Percentiles rank a stretch among this genome's conserved stretches.
Evolutionary conservation across 441 rosid genomes (phyloP).

Genomic region (Brassica hybrid): DNA sequence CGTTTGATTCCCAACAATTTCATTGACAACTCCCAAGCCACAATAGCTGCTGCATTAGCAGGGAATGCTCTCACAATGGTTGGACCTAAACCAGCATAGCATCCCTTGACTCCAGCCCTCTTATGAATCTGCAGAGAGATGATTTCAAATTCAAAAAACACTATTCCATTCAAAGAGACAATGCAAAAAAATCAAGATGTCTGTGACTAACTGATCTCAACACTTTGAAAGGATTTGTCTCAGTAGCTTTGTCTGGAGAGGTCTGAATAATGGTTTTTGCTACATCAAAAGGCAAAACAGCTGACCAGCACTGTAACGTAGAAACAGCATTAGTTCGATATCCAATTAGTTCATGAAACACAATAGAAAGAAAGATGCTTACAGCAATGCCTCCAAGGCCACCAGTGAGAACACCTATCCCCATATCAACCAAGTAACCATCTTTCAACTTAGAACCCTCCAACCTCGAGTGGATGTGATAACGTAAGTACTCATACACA

Average conservation of each 20-base stretch:
- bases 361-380: slow-evolving; percentile 38
- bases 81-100: slow-evolving; percentile 86
- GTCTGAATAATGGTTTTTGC: slow-evolving; percentile 95
- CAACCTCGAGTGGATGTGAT: slow-evolving; percentile 64
- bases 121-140: slow-evolving; percentile 74
- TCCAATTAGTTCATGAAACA: slow-evolving; percentile 7
- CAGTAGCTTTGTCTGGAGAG: slow-evolving; percentile 56
- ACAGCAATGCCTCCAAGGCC: slow-evolving; percentile 95
- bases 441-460: slow-evolving; percentile 50
- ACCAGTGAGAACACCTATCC: slow-evolving; percentile 77
- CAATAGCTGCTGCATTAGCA: slow-evolving; percentile 95
- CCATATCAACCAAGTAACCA: slow-evolving; percentile 72
- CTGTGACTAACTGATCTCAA: slow-evolving; percentile 61
- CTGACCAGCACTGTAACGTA: slow-evolving; percentile 73
- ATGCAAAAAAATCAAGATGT: slow-evolving; percentile 2
- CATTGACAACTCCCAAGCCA: slow-evolving; percentile 89
- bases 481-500: slow-evolving; percentile 71
- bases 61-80: slow-evolving; percentile 89
- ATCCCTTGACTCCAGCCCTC: slow-evolving; percentile 79
- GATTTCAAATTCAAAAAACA: no score
- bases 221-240: slow-evolving; percentile 72
- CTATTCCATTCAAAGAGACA: slow-evolving; percentile 5
- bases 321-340: background rate
- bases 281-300: slow-evolving; percentile 85
- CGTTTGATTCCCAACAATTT: slow-evolving; percentile 72